These are phyloP conservation scores for Ophiocordyceps camponoti-floridani DNA, from an alignment of 2,329 filamentous ascomycete genomes.

Conservation along the genomic window DNA sequence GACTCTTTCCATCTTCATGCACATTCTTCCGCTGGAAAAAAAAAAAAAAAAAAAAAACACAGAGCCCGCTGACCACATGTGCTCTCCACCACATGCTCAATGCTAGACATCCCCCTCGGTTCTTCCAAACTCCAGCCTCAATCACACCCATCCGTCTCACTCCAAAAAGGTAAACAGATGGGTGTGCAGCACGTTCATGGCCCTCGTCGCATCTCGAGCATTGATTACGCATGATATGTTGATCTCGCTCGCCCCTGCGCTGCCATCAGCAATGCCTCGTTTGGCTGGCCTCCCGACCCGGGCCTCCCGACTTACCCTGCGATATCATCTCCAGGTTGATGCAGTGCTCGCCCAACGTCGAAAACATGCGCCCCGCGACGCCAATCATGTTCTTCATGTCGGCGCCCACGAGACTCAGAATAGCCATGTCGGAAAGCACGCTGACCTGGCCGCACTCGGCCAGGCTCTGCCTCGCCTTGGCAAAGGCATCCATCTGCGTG, in stretches of 20 bases:
- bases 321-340: constrained; percentile 99
- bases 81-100: too few relatives aligned
- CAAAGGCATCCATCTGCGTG: constrained; percentile 40
- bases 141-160: not conserved
- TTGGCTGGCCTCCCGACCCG: too few relatives aligned
- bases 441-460: constrained; percentile 76
- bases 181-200: constrained; percentile 91
- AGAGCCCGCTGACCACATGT: too few relatives aligned
- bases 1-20: too few relatives aligned
- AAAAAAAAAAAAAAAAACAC: too few relatives aligned
- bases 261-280: not conserved
- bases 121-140: too few relatives aligned
- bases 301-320: constrained; percentile 46
- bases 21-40: too few relatives aligned
- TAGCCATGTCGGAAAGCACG: constrained; percentile 81
- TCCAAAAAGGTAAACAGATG: constrained; percentile 94
- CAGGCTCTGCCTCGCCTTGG: constrained; percentile 54
- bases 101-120: too few relatives aligned
- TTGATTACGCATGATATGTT: constrained; percentile 98
- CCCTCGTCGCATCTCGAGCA: constrained; percentile 73
- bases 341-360: constrained; percentile 77
- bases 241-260: constrained; percentile 81
- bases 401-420: constrained; percentile 81
- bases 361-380: constrained; percentile 88
- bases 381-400: constrained; percentile 98